Evolutionary conservation across 1,284 basidiomycete genomes (phyloP), one percentile per base, ranked within the genome.

Genomic region (Moesziomyces aphidis): DNA sequence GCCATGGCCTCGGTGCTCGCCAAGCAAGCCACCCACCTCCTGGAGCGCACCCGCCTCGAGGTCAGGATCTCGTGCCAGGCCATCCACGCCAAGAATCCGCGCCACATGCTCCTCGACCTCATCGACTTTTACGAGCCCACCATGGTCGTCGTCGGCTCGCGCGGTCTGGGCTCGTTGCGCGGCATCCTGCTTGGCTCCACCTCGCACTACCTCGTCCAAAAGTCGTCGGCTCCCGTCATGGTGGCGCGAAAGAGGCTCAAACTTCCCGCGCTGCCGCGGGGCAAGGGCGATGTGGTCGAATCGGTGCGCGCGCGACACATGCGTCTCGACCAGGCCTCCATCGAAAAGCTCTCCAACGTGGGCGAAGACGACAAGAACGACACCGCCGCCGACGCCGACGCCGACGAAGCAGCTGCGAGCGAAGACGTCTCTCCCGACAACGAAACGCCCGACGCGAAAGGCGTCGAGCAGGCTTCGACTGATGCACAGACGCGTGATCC

Each of bases 101-200:
- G 94, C 26, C 94, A 97, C 84, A 97, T 98, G 92, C 87, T 98
- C 13, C 87, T 98, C 26, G 86, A 86, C 91, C 89, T 97, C 61
- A 91, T 97, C 46, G 96, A 98, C 84, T 91, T 93, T 82, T 88
- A 92, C 55, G 91, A 95, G 70, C 96, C 96, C 1, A 91, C 91
- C 4, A 93, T 98, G 91, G 88, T 96, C 28, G 95, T 99, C 57
- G 95, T 98, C 10, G 96, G 96, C 6, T 96, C 93, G 21, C 91
- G 96, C 62, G 96, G 96, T 65, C 81, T 97, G 31, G 90, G 93
- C 24, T 92, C 94, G 78, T 85, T 98, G 60, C 96, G 96, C 83
- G 95, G 95, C 24, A 96, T 97, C 80, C 88, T 98, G 7, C 90
- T 98, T 42, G 95, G 95, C n/a, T 96, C 94, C 4, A 97, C 95